Base-by-base conservation (phyloP, 768 basidiomycete genomes). In the Phaffia australis region DNA sequence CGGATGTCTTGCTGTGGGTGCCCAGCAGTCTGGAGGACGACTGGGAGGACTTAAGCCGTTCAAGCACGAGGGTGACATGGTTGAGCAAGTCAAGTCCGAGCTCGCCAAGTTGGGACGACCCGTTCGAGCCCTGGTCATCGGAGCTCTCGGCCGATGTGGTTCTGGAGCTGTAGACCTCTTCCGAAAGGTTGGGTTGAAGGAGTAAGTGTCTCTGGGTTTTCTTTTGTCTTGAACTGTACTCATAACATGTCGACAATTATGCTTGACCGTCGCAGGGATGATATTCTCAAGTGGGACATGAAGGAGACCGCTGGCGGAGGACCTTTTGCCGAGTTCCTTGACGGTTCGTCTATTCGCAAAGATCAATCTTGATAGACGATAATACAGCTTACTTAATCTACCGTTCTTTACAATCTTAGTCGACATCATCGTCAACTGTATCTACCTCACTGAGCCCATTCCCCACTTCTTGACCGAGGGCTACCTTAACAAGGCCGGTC, bases 361-460 rank as follows among this genome's bases (percentile, higher is more conserved):
- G 11, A 42, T 11, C 11, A 42, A 4, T 42, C 11, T 11, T 42
- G 6, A 42, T 11, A 11, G 11, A 42, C 35, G 11, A 5, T 11
- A 4, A 5, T 32, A 29, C 29, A 21, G 21, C 9, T 11, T 59
- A 19, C 46, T 23, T 60, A 30, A 35, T 29, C 56, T 46, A 4
- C 52, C 42, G n/a, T 29, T 2, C 14, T 29, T 42, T 49, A 21
- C 11, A 30, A 55, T 59, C 70, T 42, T 65, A 52, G 94, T 91
- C 70, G 94, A 99, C 78, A 85, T 99, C 72, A 97, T 99, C 74
- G 84, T 98, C 81, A 99, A 99, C 80, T 98, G 95, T 82, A 99
- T 99, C 76, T 98, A 98, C 77, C 85, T 99, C 60, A 85, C 84
- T 69, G 58, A 71, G 61, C 74, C 74, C 46, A 77, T 77, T 64